Evolutionary conservation across 495 filamentous ascomycete species (phyloP).

Genomic region (Hypoxylon rickii): DNA sequence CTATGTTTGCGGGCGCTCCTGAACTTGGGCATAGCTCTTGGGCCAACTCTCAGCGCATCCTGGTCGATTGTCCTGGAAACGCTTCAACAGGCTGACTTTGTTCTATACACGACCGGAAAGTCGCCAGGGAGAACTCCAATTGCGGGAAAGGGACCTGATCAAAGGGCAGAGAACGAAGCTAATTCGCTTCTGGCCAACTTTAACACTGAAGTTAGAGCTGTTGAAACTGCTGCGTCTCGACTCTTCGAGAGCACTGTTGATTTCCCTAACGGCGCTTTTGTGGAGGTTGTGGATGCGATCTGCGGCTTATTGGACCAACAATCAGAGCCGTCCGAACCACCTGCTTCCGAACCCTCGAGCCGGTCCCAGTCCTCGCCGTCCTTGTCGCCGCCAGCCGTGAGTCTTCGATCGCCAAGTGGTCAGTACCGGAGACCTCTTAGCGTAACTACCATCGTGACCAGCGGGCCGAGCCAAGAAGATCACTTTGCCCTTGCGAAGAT

Average conservation of each 20-base stretch:
- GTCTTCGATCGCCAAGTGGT: slow-evolving; percentile 41
- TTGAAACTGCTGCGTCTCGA: slow-evolving; percentile 83
- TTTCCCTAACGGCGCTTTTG: slow-evolving; percentile 80
- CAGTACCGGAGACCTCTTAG: slow-evolving; percentile 64
- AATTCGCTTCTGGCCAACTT: slow-evolving; percentile 64
- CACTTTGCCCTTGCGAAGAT: slow-evolving; percentile 83
- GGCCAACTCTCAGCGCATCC: slow-evolving; percentile 79
- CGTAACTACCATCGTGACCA: slow-evolving; percentile 58
- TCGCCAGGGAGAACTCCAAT: slow-evolving; percentile 50
- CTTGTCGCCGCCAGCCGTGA: slow-evolving; percentile 4
- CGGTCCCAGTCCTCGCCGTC: slow-evolving; percentile 44
- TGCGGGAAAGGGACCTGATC: slow-evolving; percentile 48
- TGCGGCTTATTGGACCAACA: slow-evolving; percentile 64
- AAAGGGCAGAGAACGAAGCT: slow-evolving; percentile 49
- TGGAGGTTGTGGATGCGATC: slow-evolving; percentile 75
- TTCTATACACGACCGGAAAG: slow-evolving; percentile 67
- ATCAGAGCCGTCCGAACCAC: no score
- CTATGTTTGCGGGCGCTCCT: slow-evolving; percentile 86
- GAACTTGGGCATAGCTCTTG: slow-evolving; percentile 92
- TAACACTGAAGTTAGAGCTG: slow-evolving; percentile 78
- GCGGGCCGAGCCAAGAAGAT: slow-evolving; percentile 64
- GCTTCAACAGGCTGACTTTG: slow-evolving; percentile 84
- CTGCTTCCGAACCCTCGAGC: slow-evolving; percentile 37
- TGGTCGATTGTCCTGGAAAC: slow-evolving; percentile 93
- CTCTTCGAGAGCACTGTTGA: slow-evolving; percentile 89